Conservation (phyloP, 2,329 filamentous ascomycete genomes). For the Paradendryphiella salina region DNA sequence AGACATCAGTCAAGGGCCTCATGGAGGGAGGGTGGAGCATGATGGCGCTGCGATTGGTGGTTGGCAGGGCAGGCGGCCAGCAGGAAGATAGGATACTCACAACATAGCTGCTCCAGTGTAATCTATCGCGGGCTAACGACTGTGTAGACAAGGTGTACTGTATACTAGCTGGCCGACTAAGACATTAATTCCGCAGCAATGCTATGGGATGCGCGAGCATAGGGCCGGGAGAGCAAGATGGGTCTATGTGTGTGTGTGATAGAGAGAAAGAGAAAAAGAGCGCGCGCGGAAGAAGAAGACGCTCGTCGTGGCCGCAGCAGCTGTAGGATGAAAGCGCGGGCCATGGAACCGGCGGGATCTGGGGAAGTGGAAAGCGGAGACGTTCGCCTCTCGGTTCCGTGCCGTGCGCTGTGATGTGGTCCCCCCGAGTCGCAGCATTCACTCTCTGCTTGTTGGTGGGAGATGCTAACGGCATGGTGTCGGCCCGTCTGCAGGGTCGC, state of each 20-base stretch:
- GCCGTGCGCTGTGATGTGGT: constrained; percentile 1
- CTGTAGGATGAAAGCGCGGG: constrained; percentile 8
- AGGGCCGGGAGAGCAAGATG: constrained; percentile 2
- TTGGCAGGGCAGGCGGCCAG: constrained; percentile 16
- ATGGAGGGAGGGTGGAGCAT: constrained; percentile 22
- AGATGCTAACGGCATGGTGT: constrained; percentile 2
- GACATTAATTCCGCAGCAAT: constrained; percentile 4
- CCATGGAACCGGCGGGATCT: constrained; percentile 16
- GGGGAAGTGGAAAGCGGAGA: constrained; percentile 20
- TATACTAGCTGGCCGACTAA: constrained; percentile 14
- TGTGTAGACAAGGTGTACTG: constrained; percentile 23
- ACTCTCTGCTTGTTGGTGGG: not conserved
- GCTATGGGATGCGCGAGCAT: not conserved
- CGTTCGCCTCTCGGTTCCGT: constrained; percentile 11
- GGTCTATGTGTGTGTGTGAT: constrained; percentile 5
- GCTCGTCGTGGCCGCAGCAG: constrained; percentile 4
- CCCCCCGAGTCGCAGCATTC: not conserved
- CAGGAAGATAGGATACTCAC: constrained; percentile 33
- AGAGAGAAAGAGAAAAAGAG: too few species aligned
- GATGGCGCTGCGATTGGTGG: constrained; percentile 34
- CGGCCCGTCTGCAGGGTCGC: constrained; percentile 2
- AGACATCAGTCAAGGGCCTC: constrained; percentile 32
- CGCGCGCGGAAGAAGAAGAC: constrained; percentile 7
- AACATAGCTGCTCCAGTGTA: constrained; percentile 42
- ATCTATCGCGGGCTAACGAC: constrained; percentile 23